Evolutionary conservation across 2,329 filamentous ascomycete species (phyloP).

Genomic region (Aspergillus fijiensis): DNA sequence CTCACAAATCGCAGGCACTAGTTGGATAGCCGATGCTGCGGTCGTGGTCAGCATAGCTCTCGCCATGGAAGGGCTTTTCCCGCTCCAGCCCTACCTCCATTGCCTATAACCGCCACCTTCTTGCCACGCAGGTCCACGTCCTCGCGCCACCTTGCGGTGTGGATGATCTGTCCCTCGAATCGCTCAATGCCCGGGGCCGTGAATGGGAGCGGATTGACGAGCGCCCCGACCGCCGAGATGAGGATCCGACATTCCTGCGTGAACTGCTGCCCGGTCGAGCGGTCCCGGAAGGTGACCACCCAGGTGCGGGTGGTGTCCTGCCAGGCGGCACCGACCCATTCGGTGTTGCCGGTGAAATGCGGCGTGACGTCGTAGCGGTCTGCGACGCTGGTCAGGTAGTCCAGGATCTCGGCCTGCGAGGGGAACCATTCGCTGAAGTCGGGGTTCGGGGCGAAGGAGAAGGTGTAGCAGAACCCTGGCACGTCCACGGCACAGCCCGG

Average conservation of each 20-base stretch:
- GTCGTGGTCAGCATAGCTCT: not conserved
- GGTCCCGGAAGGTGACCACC: conserved; percentile 5
- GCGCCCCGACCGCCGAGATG: conserved; percentile 10
- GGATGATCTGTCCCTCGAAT: conserved; percentile 11
- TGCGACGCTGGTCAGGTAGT: conserved; percentile 1
- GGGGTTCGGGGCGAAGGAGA: conserved; percentile 13
- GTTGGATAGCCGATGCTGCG: conserved; percentile 10
- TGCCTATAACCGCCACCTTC: conserved; percentile 13
- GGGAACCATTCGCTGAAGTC: conserved; percentile 11
- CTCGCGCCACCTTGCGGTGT: conserved; percentile 11
- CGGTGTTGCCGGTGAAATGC: conserved; percentile 7
- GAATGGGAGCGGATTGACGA: conserved; percentile 9
- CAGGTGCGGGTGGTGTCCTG: conserved; percentile 6
- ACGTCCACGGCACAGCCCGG: conserved; percentile 15
- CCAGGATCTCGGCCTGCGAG: conserved; percentile 8
- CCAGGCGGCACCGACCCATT: conserved; percentile 11
- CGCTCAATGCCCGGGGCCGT: conserved; percentile 3
- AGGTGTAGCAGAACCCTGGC: conserved; percentile 13
- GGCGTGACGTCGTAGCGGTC: conserved; percentile 1
- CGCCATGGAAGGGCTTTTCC: not conserved
- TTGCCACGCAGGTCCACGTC: conserved; percentile 10
- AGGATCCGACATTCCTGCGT: conserved; percentile 11
- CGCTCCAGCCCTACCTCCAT: conserved; percentile 7
- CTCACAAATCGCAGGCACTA: conserved; percentile 9
- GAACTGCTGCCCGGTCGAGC: conserved; percentile 1